A percentile compares a stretch with the other conserved stretches of the same genome.
Evolutionary conservation across 495 filamentous ascomycete species (phyloP).

Genomic region (Penicillium dipodomyicola): DNA sequence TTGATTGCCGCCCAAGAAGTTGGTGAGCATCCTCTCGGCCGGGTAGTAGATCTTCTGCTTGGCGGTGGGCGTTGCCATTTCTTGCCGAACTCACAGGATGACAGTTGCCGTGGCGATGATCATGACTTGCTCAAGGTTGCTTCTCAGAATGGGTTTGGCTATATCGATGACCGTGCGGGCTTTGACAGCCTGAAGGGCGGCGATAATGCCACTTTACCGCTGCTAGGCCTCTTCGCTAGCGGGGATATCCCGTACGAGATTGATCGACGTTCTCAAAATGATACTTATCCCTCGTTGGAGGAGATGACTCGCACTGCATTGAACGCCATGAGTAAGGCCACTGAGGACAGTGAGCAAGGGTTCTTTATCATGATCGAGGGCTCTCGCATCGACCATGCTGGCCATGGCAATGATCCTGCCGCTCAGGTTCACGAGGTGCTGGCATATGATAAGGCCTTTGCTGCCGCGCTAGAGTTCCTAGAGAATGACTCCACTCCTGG

Average conservation of each 20-base stretch:
- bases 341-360: constrained; percentile 78
- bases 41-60: constrained; percentile 85
- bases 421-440: constrained; percentile 94
- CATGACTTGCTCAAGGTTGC: constrained; percentile 68
- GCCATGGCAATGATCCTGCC: constrained; percentile 90
- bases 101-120: constrained; percentile 74
- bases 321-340: constrained; percentile 75
- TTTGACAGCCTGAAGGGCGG: constrained; percentile 77
- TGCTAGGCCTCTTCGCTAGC: constrained; percentile 82
- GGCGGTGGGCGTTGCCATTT: constrained; percentile 95
- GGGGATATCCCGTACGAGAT: constrained; percentile 89
- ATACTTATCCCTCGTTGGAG: constrained; percentile 81
- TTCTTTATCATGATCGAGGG: constrained; percentile 99
- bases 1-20: constrained; percentile 88
- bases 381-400: constrained; percentile 92
- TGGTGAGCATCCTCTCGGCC: constrained; percentile 79
- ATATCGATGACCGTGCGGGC: constrained; percentile 65
- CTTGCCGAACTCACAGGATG: constrained; percentile 70
- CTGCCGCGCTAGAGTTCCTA: constrained; percentile 79
- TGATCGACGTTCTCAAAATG: constrained; percentile 73
- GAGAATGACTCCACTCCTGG: constrained; percentile 68
- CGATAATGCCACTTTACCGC: constrained; percentile 69
- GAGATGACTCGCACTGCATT: constrained; percentile 89
- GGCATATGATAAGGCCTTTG: constrained; percentile 85
- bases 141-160: constrained; percentile 73